Conservation (phyloP, 2,329 filamentous ascomycete genomes). For the Neonectria coccinea region DNA sequence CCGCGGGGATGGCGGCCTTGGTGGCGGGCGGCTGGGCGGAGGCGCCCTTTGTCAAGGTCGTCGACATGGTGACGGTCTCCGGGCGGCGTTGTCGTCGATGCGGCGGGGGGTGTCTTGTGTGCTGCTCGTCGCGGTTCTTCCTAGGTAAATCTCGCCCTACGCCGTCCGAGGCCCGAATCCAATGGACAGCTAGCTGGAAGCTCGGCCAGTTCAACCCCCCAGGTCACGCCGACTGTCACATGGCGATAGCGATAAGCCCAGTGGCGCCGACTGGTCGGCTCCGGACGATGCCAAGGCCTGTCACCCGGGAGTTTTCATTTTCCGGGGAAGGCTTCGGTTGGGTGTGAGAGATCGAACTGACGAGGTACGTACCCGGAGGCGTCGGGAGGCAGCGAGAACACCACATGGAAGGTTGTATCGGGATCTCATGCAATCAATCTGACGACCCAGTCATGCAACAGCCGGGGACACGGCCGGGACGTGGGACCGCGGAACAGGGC, state of each 20-base stretch:
- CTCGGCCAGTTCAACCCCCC: neutral
- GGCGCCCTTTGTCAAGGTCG: conserved; percentile 47
- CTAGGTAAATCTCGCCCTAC: conserved; percentile 14
- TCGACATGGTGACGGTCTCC: conserved; percentile 55
- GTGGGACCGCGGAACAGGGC: neutral
- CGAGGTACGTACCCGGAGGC: neutral
- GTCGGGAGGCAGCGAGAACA: conserved; percentile 15
- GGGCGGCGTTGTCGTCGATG: conserved; percentile 47
- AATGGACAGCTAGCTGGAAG: conserved; percentile 36
- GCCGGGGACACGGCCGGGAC: conserved; percentile 12
- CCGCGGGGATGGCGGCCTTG: conserved; percentile 49
- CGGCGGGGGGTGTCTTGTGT: conserved; percentile 24
- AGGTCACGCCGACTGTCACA: conserved; percentile 40
- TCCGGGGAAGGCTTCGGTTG: conserved; percentile 9
- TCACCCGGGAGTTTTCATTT: conserved; percentile 14
- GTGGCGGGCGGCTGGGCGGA: conserved; percentile 45
- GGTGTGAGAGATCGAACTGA: neutral
- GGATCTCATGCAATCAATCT: conserved; percentile 30
- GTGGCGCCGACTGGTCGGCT: conserved; percentile 24
- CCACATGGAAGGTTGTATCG: conserved; percentile 10
- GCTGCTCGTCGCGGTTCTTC: conserved; percentile 34
- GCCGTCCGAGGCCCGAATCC: neutral
- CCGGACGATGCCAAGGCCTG: conserved; percentile 23
- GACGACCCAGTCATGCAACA: conserved; percentile 21
- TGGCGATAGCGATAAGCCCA: conserved; percentile 17